Evolutionary conservation across 495 filamentous ascomycete species (phyloP).

Genomic region (Xylaria grammica): DNA sequence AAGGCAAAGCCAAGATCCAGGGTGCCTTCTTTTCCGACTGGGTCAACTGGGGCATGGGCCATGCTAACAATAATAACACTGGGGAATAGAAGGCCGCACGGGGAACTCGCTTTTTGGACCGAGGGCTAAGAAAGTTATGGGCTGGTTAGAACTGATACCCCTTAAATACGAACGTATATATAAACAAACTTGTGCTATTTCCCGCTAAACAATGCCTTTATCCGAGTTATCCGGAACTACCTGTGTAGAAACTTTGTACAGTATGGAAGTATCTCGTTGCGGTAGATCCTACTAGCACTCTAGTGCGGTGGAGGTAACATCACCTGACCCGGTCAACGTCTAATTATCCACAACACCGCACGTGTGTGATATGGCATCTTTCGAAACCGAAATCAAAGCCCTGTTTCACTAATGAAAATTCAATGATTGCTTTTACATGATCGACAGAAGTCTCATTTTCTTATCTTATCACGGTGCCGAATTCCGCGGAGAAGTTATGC

Average conservation of each 20-base stretch:
- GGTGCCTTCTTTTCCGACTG: conserved; percentile 57
- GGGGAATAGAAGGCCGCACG: not conserved
- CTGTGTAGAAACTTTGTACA: too few relatives aligned
- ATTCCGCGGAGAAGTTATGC: not conserved
- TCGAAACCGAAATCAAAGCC: not conserved
- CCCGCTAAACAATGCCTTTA: too few relatives aligned
- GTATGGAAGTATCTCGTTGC: too few relatives aligned
- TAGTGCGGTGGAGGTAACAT: not conserved
- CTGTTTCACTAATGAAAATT: too few relatives aligned
- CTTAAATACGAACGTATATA: not conserved
- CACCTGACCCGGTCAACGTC: conserved; percentile 11
- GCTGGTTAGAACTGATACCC: not conserved
- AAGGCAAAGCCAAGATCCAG: conserved; percentile 54
- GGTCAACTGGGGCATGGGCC: conserved; percentile 63
- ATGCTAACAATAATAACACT: conserved; percentile 36
- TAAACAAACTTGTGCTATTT: too few relatives aligned
- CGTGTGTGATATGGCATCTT: not conserved
- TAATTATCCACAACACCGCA: not conserved
- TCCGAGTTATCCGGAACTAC: too few relatives aligned
- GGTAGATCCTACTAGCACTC: too few relatives aligned
- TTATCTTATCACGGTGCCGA: conserved; percentile 11
- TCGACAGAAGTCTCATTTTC: not conserved
- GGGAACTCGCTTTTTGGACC: not conserved
- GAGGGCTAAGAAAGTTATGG: not conserved
- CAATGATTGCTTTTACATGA: not conserved